Percentiles rank a stretch among this genome's conserved stretches.
Conservation (phyloP, 2,329 filamentous ascomycete genomes). For the Colletotrichum sp. region DNA sequence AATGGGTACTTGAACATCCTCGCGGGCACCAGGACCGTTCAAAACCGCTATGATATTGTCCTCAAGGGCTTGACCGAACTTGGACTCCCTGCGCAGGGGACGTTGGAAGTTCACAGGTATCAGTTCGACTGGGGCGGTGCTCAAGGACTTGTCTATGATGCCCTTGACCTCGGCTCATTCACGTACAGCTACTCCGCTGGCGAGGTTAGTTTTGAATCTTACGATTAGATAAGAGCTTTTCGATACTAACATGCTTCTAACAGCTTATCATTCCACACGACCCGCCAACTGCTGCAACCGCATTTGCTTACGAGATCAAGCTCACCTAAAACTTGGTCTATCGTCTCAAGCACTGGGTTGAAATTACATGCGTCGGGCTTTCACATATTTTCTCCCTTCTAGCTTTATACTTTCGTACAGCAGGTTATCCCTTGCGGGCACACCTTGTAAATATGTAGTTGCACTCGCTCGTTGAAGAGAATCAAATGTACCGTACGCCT, state of each 20-base stretch:
- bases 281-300: not conserved
- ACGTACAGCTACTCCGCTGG: not conserved
- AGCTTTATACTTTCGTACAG: not conserved
- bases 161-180: not conserved
- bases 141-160: not conserved
- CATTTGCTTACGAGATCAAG: not conserved
- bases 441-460: not conserved
- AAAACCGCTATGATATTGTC: not conserved
- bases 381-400: not conserved
- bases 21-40: not conserved
- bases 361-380: not conserved
- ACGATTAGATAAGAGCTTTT: not conserved
- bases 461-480: rapidly evolving
- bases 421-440: not conserved
- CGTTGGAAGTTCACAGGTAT: not conserved
- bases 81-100: not conserved
- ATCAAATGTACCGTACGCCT: rapidly evolving
- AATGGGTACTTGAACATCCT: not conserved
- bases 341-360: rapidly evolving
- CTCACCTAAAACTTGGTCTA: not conserved
- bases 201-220: not conserved
- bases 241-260: not conserved
- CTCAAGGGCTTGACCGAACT: not conserved
- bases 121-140: not conserved
- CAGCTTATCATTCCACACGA: not conserved